A percentile compares a stretch with the other conserved stretches of the same genome.
Evolutionary conservation across 208 protist genomes (phyloP).

Genomic region (Vickermania spadyakhi): DNA sequence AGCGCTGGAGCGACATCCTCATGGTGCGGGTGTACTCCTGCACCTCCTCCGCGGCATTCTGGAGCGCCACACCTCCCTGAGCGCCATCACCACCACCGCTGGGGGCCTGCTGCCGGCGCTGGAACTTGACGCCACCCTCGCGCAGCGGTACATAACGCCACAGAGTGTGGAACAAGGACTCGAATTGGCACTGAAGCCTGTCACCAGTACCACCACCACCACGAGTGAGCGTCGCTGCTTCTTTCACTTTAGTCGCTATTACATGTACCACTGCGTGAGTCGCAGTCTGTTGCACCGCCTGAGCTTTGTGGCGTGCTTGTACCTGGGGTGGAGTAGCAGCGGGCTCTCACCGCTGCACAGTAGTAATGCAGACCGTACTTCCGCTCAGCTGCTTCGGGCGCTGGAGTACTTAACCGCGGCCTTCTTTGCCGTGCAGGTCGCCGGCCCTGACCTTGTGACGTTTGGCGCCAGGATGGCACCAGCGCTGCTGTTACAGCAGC

Average conservation of each 20-base stretch:
- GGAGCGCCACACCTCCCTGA: neutral
- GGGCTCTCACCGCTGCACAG: conserved; percentile 9
- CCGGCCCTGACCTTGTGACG: conserved; percentile 39
- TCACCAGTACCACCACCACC: neutral
- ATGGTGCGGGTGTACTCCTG: neutral
- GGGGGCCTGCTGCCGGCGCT: neutral
- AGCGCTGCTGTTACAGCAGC: conserved; percentile 19
- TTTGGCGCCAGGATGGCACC: conserved; percentile 26
- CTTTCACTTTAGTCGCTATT: conserved; percentile 53
- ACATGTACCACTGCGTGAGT: conserved; percentile 43
- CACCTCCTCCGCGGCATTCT: neutral
- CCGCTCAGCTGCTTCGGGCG: conserved; percentile 13
- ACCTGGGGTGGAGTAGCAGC: conserved; percentile 37
- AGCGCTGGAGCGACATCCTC: neutral
- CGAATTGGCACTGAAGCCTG: neutral
- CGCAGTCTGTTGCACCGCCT: conserved; percentile 44
- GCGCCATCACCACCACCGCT: neutral
- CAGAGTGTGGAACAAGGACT: neutral
- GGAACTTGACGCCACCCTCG: neutral
- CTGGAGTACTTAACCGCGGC: conserved; percentile 53
- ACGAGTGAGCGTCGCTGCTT: conserved; percentile 14
- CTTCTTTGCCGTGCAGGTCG: conserved; percentile 45
- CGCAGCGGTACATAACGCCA: neutral
- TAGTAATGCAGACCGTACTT: conserved; percentile 11
- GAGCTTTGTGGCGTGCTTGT: conserved; percentile 37